These are phyloP conservation scores for Ogataea pini DNA, from an alignment of 805 yeast species.

Conservation along the genomic window DNA sequence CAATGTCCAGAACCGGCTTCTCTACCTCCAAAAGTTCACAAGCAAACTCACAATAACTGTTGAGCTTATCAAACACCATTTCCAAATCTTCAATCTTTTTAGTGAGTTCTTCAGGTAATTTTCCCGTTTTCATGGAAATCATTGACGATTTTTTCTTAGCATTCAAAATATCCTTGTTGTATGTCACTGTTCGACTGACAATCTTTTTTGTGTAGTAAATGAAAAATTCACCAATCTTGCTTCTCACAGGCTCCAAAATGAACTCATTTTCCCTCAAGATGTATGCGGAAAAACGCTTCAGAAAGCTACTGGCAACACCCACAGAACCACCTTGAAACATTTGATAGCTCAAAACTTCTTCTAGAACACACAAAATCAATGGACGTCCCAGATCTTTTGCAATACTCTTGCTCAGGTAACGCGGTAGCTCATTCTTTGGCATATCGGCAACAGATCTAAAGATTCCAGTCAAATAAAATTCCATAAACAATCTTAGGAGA, in stretches of 20 bases:
- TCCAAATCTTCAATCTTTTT: slow-evolving; percentile 30
- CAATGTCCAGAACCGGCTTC: slow-evolving; percentile 38
- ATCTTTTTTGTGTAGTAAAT: slow-evolving; percentile 45
- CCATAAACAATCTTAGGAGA: slow-evolving; percentile 54
- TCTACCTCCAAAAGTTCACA: slow-evolving; percentile 42
- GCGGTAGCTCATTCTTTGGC: slow-evolving; percentile 44
- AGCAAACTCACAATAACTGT: slow-evolving; percentile 42
- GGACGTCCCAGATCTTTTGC: slow-evolving; percentile 36
- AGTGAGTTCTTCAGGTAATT: slow-evolving; percentile 41
- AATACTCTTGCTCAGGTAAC: slow-evolving; percentile 39
- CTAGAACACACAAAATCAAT: slow-evolving; percentile 43
- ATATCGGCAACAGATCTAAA: slow-evolving; percentile 48
- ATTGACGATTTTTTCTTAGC: slow-evolving; percentile 45
- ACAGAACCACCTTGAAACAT: slow-evolving; percentile 31
- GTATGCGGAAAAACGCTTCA: slow-evolving; percentile 46
- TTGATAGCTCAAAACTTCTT: slow-evolving; percentile 45
- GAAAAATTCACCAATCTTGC: slow-evolving; percentile 39
- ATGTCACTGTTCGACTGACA: slow-evolving; percentile 36
- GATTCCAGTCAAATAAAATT: slow-evolving; percentile 58
- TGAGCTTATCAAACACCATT: slow-evolving; percentile 43
- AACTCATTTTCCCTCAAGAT: slow-evolving; percentile 35
- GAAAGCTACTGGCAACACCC: slow-evolving; percentile 47
- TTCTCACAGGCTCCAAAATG: slow-evolving; percentile 32
- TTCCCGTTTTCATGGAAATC: slow-evolving; percentile 69
- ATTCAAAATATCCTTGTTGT: slow-evolving; percentile 39